These are phyloP conservation scores for Kalmanozyma brasiliensis DNA, from an alignment of 1,284 basidiomycete species.

Conservation along the genomic window DNA sequence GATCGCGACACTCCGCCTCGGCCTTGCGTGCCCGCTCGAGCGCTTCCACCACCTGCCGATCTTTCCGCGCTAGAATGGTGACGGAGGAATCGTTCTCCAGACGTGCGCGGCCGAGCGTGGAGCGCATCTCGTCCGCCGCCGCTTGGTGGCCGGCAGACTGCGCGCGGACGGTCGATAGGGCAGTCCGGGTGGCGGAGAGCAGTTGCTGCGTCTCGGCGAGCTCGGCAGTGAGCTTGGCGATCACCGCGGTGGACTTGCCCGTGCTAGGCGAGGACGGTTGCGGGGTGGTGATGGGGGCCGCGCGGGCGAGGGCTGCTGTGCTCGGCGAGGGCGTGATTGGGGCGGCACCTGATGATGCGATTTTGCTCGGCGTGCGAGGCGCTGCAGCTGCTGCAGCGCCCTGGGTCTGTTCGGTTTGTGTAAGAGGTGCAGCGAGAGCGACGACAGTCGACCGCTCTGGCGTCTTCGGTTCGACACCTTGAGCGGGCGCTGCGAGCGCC, in stretches of 20 bases:
- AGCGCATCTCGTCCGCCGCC: slow-evolving; percentile 85
- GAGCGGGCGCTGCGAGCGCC: not conserved
- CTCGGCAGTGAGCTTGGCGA: slow-evolving; percentile 49
- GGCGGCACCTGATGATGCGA: not conserved
- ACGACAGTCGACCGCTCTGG: no score
- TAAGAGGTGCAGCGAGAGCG: no score
- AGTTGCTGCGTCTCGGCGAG: slow-evolving; percentile 58
- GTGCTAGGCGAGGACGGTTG: not conserved
- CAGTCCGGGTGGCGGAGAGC: slow-evolving; percentile 82
- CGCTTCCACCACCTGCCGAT: slow-evolving; percentile 79
- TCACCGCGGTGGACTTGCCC: slow-evolving; percentile 38
- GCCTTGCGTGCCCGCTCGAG: slow-evolving; percentile 64
- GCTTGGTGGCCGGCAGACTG: slow-evolving; percentile 78
- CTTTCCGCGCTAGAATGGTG: slow-evolving; percentile 84
- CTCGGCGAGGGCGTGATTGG: not conserved
- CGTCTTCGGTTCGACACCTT: slow-evolving; percentile 3
- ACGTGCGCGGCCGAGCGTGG: slow-evolving; percentile 79
- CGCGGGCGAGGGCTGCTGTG: slow-evolving; percentile 1
- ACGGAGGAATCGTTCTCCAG: slow-evolving; percentile 85
- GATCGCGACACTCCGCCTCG: slow-evolving; percentile 62
- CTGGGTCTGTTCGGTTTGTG: no score
- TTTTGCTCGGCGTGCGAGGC: not conserved
- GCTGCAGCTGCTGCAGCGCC: slow-evolving; percentile 2
- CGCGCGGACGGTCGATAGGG: slow-evolving; percentile 79
- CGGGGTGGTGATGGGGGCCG: not conserved